Evolutionary conservation across 148 eudicot species (phyloP).

Genomic region (Polygonum maritimum): DNA sequence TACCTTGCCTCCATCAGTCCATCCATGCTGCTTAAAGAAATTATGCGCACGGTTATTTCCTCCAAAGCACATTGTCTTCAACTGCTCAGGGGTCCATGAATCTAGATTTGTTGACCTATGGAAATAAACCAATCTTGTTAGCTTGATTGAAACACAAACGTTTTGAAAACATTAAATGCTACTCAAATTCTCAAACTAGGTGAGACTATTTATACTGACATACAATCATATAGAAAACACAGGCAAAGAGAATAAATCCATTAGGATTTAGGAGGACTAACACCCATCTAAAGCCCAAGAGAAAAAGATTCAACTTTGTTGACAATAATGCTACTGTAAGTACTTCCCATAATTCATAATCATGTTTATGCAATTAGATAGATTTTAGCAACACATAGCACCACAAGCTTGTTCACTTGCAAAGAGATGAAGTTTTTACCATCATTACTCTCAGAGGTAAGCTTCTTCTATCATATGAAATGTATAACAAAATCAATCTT

Average conservation of each 20-base stretch:
- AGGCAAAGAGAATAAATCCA: neutral
- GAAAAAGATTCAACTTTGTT: neutral
- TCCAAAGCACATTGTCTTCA: constrained; percentile 83
- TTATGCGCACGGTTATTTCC: constrained; percentile 93
- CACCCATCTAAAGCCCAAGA: neutral
- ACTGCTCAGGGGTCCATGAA: constrained; percentile 92
- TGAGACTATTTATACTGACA: neutral
- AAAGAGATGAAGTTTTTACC: neutral
- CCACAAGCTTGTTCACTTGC: neutral
- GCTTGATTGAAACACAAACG: neutral
- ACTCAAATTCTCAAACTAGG: neutral
- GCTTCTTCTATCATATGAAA: neutral
- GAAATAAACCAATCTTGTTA: neutral
- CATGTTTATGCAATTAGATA: neutral
- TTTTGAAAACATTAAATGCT: neutral
- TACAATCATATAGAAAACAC: neutral
- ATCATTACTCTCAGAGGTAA: neutral
- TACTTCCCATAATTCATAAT: neutral
- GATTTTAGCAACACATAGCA: neutral
- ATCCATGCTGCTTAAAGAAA: constrained; percentile 97
- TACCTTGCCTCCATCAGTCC: constrained; percentile 92
- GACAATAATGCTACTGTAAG: neutral
- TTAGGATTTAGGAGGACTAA: neutral
- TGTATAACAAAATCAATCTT: neutral
- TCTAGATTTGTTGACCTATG: constrained; percentile 91